phyloP scores from a whole-genome alignment of 148 eudicot species.

The Nepenthes mirabilis region DNA sequence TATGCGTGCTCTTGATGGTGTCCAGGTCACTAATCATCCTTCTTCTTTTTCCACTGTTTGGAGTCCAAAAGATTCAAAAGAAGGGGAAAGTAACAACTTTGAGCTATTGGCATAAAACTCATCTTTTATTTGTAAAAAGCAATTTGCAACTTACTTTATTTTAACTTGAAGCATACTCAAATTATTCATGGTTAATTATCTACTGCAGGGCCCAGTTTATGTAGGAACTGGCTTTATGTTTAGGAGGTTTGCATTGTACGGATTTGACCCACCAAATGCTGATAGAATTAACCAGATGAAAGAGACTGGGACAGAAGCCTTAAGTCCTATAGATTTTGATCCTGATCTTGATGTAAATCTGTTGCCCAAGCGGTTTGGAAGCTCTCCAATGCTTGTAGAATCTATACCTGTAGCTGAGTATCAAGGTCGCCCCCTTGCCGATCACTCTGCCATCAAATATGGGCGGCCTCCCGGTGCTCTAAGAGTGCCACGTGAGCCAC shows the following conservation, averaged over 20 bases:
- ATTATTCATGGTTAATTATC: not conserved
- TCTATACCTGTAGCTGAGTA: conserved; percentile 80
- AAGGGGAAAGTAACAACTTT: too few relatives aligned
- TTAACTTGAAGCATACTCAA: too few relatives aligned
- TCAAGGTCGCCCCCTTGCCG: conserved; percentile 89
- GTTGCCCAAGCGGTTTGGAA: conserved; percentile 79
- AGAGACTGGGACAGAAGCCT: conserved; percentile 34
- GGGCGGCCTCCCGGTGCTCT: conserved; percentile 85
- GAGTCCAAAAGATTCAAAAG: too few relatives aligned
- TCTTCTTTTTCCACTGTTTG: too few relatives aligned
- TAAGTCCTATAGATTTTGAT: conserved; percentile 57
- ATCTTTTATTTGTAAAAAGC: too few relatives aligned
- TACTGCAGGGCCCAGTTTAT: conserved; percentile 71
- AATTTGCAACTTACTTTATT: too few relatives aligned
- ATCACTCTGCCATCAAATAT: conserved; percentile 82
- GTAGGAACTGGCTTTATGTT: conserved; percentile 95
- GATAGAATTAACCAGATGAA: conserved; percentile 17
- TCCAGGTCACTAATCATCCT: conserved; percentile 27
- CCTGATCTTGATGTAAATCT: conserved; percentile 71
- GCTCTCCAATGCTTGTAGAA: conserved; percentile 64
- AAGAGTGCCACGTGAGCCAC: conserved; percentile 61
- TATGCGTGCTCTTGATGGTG: conserved; percentile 92
- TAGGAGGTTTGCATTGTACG: conserved; percentile 82
- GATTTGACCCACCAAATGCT: conserved; percentile 74
- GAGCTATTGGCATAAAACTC: too few relatives aligned